Conservation (phyloP, 1,139 yeast genomes). For the Candida albicans region DNA sequence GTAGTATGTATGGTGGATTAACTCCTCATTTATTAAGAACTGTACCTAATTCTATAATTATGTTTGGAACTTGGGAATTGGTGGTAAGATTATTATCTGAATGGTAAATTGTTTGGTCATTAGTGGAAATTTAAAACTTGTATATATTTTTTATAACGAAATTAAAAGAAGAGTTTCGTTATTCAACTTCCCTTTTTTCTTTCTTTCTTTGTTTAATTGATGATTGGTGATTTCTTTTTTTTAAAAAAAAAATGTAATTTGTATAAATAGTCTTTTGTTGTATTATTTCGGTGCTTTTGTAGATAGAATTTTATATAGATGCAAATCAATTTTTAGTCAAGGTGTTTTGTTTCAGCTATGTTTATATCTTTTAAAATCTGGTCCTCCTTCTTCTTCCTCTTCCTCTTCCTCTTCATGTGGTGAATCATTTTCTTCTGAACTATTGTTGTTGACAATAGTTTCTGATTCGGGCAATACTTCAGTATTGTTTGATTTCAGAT, state of each 20-base stretch:
- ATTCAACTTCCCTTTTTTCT: background rate
- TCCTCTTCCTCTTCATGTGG: background rate
- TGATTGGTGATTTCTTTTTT: background rate
- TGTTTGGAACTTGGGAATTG: slow-evolving; percentile 99
- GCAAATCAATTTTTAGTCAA: background rate
- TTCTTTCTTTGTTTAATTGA: background rate
- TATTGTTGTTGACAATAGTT: slow-evolving; percentile 7
- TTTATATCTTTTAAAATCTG: slow-evolving; percentile 8
- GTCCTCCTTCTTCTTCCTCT: slow-evolving; percentile 10
- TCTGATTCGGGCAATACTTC: background rate
- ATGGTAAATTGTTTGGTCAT: background rate
- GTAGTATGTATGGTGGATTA: slow-evolving; percentile 94
- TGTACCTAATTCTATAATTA: slow-evolving; percentile 95
- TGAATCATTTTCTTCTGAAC: slow-evolving; percentile 1
- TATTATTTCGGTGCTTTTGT: background rate
- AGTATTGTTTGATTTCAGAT: background rate
- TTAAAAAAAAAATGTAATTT: no score
- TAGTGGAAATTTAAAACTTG: no score
- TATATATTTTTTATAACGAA: slow-evolving; percentile 2
- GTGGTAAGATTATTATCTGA: slow-evolving; percentile 69
- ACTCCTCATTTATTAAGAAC: slow-evolving; percentile 96
- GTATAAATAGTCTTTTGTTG: slow-evolving; percentile 14
- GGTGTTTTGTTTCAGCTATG: slow-evolving; percentile 3
- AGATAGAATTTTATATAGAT: slow-evolving; percentile 3
- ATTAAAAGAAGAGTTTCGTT: background rate